phyloP scores from a whole-genome alignment of 2,329 filamentous ascomycete genomes.

The Curvularia sp. region DNA sequence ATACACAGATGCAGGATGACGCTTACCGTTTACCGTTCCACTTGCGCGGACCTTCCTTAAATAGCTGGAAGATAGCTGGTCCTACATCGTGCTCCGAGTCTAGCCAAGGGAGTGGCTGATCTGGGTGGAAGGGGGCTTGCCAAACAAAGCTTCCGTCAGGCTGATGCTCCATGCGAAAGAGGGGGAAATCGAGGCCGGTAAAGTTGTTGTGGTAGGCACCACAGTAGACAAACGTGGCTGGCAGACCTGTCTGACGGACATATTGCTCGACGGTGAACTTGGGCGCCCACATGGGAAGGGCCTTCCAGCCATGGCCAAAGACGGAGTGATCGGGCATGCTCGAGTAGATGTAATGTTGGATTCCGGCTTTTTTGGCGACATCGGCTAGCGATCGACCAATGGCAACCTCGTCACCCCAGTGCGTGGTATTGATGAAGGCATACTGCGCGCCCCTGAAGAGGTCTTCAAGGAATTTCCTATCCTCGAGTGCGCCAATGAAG shows the following conservation, averaged over 20 bases:
- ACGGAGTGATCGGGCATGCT: slow-evolving; percentile 95
- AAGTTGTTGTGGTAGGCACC: slow-evolving; percentile 99
- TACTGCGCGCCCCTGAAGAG: slow-evolving; percentile 85
- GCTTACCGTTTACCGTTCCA: slow-evolving; percentile 77
- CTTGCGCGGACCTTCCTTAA: slow-evolving; percentile 87
- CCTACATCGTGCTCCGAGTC: slow-evolving; percentile 97
- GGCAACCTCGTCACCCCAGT: slow-evolving; percentile 91
- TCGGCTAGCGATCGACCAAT: slow-evolving; percentile 90
- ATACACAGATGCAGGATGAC: slow-evolving; percentile 27
- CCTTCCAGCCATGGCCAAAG: slow-evolving; percentile 78
- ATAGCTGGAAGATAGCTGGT: slow-evolving; percentile 87
- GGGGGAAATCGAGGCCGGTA: slow-evolving; percentile 86
- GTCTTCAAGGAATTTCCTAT: slow-evolving; percentile 77
- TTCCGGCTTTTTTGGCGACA: slow-evolving; percentile 81
- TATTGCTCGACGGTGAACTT: slow-evolving; percentile 96
- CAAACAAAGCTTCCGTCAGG: slow-evolving; percentile 85
- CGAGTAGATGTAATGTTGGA: slow-evolving; percentile 94
- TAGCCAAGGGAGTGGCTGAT: slow-evolving; percentile 89
- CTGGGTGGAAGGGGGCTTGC: slow-evolving; percentile 91
- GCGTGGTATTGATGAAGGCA: slow-evolving; percentile 97
- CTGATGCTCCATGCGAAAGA: slow-evolving; percentile 94
- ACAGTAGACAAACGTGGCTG: slow-evolving; percentile 91
- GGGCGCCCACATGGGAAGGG: slow-evolving; percentile 86
- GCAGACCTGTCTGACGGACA: slow-evolving; percentile 79
- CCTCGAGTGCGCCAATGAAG: slow-evolving; percentile 69